Conservation (phyloP, 306 rosid species). For the Dalbergia cultrata region DNA sequence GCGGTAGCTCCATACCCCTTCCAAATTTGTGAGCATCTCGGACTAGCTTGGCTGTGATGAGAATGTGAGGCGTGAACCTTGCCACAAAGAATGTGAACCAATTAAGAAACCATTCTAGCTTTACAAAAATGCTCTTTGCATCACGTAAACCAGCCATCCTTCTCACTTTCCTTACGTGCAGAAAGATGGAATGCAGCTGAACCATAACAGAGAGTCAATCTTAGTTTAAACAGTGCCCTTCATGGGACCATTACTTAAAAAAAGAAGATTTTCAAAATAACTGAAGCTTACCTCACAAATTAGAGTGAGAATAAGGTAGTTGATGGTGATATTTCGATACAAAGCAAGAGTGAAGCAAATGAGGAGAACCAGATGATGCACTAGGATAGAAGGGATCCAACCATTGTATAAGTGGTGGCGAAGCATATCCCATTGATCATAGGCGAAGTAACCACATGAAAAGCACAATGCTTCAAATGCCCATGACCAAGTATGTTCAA, state of each 20-base stretch:
- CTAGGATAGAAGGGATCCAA: conserved; percentile 81
- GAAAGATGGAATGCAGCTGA: conserved; percentile 91
- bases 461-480: conserved; percentile 85
- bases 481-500: conserved; percentile 88
- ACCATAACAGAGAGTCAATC: conserved; percentile 45
- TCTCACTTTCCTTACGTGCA: conserved; percentile 80
- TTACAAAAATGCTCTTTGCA: conserved; percentile 58
- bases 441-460: conserved; percentile 98
- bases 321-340: conserved; percentile 88
- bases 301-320: conserved; percentile 96
- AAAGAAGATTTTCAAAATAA: conserved; percentile 7
- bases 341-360: conserved; percentile 92
- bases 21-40: conserved; percentile 78
- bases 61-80: conserved; percentile 69
- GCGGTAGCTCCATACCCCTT: conserved; percentile 84
- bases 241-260: conserved; percentile 5
- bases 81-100: conserved; percentile 80
- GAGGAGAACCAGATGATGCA: conserved; percentile 91
- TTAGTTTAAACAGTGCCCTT: conserved; percentile 26
- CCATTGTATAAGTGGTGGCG: conserved; percentile 71
- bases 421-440: conserved; percentile 98
- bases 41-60: conserved; percentile 83
- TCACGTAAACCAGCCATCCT: conserved; percentile 83
- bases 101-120: conserved; percentile 87
- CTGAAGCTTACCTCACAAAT: conserved; percentile 76